These are phyloP conservation scores for Exophiala sideris DNA, from an alignment of 2,329 filamentous ascomycete genomes.

Conservation along the genomic window DNA sequence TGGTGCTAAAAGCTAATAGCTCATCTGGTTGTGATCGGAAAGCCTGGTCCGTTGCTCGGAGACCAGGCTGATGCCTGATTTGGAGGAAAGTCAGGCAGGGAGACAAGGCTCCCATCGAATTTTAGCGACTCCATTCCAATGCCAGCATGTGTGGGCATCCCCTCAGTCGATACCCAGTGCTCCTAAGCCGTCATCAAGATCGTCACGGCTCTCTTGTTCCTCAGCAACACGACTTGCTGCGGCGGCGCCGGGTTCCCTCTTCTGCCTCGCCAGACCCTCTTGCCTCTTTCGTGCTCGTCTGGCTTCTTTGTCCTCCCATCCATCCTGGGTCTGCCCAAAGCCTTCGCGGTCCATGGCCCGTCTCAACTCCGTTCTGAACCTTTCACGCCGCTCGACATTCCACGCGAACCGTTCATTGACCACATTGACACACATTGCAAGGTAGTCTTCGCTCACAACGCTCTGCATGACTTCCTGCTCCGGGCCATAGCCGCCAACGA, in stretches of 20 bases:
- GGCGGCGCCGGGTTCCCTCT: slow-evolving; percentile 16
- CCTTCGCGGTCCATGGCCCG: slow-evolving; percentile 24
- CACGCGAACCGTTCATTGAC: slow-evolving; percentile 60
- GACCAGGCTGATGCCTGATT: too few species aligned
- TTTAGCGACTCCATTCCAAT: too few species aligned
- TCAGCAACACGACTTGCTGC: slow-evolving; percentile 8
- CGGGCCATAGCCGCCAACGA: slow-evolving; percentile 30
- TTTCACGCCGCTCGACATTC: slow-evolving; percentile 40
- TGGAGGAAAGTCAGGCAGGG: too few species aligned
- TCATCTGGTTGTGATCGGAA: too few species aligned
- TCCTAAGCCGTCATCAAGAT: slow-evolving; percentile 18
- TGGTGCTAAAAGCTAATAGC: too few species aligned
- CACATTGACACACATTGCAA: slow-evolving; percentile 64
- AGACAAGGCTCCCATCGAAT: too few species aligned
- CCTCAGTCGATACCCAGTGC: not conserved
- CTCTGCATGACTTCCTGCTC: slow-evolving; percentile 33
- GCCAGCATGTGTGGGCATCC: too few species aligned
- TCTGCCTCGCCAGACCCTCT: slow-evolving; percentile 40
- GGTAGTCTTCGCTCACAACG: slow-evolving; percentile 64
- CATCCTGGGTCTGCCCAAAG: not conserved
- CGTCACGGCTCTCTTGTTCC: slow-evolving; percentile 12
- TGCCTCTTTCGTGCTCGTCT: slow-evolving; percentile 40
- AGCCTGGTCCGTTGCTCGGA: too few species aligned
- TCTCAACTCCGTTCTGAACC: slow-evolving; percentile 30
- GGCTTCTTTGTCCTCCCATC: slow-evolving; percentile 30